Evolutionary conservation across 768 basidiomycete genomes (phyloP), one percentile per base, ranked within the genome.

Genomic region (Pleurotus salmoneostramineus): DNA sequence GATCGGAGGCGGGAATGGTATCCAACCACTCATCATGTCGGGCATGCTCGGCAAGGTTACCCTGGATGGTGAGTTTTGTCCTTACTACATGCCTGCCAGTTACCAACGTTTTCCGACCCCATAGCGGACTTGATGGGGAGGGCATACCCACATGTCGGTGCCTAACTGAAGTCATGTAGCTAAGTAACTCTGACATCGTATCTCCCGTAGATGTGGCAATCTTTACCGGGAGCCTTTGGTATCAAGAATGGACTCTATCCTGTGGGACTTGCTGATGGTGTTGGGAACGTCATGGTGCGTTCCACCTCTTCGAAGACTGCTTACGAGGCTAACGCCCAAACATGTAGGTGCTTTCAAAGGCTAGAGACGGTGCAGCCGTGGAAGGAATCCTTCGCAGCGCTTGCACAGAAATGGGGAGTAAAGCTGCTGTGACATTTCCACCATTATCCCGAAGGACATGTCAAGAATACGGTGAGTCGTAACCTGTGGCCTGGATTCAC

Each of bases 401-500:
- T 4, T 79, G 79, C 33, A 71, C 78, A 11, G 77, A 80, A 61
- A 78, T 84, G 79, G 83, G 83, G 5, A 81, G 81, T 0, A 68
- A 71, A 31, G 81, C 78, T 31, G 82, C 80, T 12, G 49, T 72
- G 14, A 79, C 77, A 35, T 69, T 65, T 15, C 67, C 75, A 5
- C 81, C 83, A 4, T 61, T 81, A 27, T 31, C 52, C 8, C 35
- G 52, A 6, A 6, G 6, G 21, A 43, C 17, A 10, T 55, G 52
- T 42, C 52, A 55, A 40, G 17, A 55, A 11, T 55, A 55, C 11
- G 52, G 52, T 55, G 27, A 10, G 50, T 37, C 17, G 12, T 3
- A 65, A 66, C 1, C 71, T 72, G 34, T 42, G 11, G 6, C 7
- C 17, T 17, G 21, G 17, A 11, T 15, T 6, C 6, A 27, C 12